Percentiles rank a stretch among this genome's conserved stretches.
phyloP scores from a whole-genome alignment of 1,284 basidiomycete species.

The Moesziomyces aphidis region DNA sequence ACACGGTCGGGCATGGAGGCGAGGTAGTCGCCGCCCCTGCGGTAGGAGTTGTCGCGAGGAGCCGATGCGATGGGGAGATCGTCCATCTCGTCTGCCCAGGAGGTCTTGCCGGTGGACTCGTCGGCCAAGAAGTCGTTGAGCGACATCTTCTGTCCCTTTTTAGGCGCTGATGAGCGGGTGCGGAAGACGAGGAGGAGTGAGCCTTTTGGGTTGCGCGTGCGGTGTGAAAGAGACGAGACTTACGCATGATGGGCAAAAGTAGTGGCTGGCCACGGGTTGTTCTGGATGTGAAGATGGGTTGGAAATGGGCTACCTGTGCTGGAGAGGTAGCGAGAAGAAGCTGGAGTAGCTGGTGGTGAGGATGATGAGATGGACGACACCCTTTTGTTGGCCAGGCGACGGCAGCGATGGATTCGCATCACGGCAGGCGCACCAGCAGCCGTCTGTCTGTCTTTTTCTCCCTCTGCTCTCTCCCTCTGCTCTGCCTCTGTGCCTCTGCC shows the following conservation, averaged over 20 bases:
- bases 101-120: constrained; percentile 62
- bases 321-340: constrained; percentile 6
- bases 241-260: constrained; percentile 38
- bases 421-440: no score
- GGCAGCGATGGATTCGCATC: no score
- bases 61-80: constrained; percentile 62
- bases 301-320: constrained; percentile 1
- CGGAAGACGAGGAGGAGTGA: not conserved
- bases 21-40: constrained; percentile 53
- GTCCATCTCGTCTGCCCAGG: constrained; percentile 67
- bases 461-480: no score
- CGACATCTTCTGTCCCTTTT: constrained; percentile 61
- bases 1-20: constrained; percentile 55
- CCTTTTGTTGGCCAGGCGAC: no score
- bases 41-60: constrained; percentile 44
- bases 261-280: no score
- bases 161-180: constrained; percentile 56
- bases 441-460: no score
- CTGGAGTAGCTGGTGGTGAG: no score
- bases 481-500: no score
- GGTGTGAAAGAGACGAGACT: constrained; percentile 3
- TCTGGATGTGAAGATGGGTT: no score
- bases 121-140: constrained; percentile 66
- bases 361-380: no score
- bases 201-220: not conserved